Conservation (phyloP, 2,329 filamentous ascomycete species). For the Zelopaecilomyces penicillatus region DNA sequence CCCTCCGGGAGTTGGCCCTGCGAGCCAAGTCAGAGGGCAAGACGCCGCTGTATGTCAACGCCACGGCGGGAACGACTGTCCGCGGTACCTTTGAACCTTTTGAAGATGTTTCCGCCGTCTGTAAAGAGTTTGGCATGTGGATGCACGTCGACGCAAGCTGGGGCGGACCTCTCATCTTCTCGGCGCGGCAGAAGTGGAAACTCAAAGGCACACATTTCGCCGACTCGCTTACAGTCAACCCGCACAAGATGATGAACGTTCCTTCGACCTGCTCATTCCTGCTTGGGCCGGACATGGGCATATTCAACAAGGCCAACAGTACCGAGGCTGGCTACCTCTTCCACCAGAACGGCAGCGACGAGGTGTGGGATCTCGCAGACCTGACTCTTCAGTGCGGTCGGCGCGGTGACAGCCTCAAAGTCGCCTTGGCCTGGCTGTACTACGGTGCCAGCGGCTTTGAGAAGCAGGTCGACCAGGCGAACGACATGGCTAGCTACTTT, state of each 20-base stretch:
- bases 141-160: conserved; percentile 88
- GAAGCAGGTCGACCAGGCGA: conserved; percentile 61
- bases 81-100: conserved; percentile 84
- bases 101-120: conserved; percentile 58
- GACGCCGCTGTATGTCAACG: conserved; percentile 90
- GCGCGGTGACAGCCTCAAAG: conserved; percentile 74
- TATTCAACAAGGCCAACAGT: conserved; percentile 79
- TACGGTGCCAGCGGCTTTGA: conserved; percentile 72
- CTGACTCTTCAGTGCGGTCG: conserved; percentile 90
- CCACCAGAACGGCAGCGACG: conserved; percentile 47
- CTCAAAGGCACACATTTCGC: conserved; percentile 65
- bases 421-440: conserved; percentile 84
- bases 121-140: conserved; percentile 69
- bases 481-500: conserved; percentile 62
- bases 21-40: conserved; percentile 57
- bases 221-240: conserved; percentile 79
- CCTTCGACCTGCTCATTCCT: conserved; percentile 89
- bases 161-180: conserved; percentile 81
- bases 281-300: conserved; percentile 63
- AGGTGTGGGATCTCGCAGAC: conserved; percentile 85
- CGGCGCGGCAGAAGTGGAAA: conserved; percentile 51
- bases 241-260: conserved; percentile 94
- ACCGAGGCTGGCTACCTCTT: conserved; percentile 82
- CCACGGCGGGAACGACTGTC: conserved; percentile 91
- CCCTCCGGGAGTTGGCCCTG: conserved; percentile 54